Conservation (phyloP, 306 rosid species). For the Vigna radiata region DNA sequence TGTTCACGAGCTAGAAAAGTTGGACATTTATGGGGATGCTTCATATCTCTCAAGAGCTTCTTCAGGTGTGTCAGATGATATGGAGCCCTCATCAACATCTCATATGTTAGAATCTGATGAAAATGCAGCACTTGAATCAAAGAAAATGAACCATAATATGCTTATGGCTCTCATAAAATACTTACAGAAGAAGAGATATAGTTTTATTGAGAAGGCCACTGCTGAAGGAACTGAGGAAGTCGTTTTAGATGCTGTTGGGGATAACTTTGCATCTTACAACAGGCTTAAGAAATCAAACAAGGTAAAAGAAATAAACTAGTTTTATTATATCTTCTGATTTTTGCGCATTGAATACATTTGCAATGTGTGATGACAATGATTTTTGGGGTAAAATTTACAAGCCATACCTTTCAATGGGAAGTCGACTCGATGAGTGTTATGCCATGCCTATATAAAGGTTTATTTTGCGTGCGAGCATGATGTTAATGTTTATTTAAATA, state of each 20-base stretch:
- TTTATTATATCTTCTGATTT: constrained; percentile 30
- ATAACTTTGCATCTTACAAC: constrained; percentile 60
- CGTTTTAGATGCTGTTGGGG: constrained; percentile 91
- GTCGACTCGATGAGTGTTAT: constrained; percentile 36
- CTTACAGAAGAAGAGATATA: constrained; percentile 83
- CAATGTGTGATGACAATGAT: constrained; percentile 21
- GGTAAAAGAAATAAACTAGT: constrained; percentile 55
- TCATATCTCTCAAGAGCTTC: constrained; percentile 75
- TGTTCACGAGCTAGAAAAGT: constrained; percentile 74
- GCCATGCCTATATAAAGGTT: constrained; percentile 3
- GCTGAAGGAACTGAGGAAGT: constrained; percentile 99
- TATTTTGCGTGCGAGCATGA: neutral
- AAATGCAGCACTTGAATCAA: constrained; percentile 74
- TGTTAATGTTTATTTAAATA: neutral
- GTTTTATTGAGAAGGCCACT: constrained; percentile 90
- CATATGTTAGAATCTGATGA: constrained; percentile 72
- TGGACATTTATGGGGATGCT: constrained; percentile 73
- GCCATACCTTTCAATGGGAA: constrained; percentile 19
- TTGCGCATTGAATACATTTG: constrained; percentile 14
- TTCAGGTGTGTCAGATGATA: constrained; percentile 88
- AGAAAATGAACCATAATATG: constrained; percentile 88
- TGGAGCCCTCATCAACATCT: constrained; percentile 61
- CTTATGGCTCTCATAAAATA: constrained; percentile 97
- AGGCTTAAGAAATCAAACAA: constrained; percentile 81
- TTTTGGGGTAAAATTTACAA: constrained; percentile 26